Evolutionary conservation across 1,139 yeast species (phyloP).

Genomic region (Candida sanyaensis): DNA sequence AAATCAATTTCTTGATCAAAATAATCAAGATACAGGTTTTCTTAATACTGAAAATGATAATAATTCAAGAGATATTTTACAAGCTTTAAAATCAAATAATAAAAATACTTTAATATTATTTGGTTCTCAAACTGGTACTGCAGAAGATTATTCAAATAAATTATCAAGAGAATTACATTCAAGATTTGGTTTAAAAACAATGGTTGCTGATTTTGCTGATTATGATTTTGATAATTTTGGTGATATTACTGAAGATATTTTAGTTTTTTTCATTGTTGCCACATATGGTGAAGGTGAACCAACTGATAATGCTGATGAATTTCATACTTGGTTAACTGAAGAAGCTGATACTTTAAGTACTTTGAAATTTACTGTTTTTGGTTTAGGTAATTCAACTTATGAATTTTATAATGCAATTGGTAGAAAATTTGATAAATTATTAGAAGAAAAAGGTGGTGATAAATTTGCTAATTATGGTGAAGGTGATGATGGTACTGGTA

Average conservation of each 20-base stretch:
- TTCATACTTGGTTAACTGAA: conserved; percentile 59
- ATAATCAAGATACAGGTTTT: conserved; percentile 25
- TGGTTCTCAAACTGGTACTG: conserved; percentile 99
- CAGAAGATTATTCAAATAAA: conserved; percentile 94
- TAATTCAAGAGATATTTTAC: conserved; percentile 61
- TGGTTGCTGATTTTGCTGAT: conserved; percentile 89
- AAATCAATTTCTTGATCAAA: conserved; percentile 38
- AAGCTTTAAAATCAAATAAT: conserved; percentile 58
- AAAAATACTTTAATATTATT: conserved; percentile 83
- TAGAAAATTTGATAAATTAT: conserved; percentile 47
- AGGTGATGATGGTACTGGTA: conserved; percentile 95
- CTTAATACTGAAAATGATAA: conserved; percentile 37
- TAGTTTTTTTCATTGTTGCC: conserved; percentile 78
- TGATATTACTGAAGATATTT: conserved; percentile 49
- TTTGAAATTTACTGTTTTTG: conserved; percentile 74
- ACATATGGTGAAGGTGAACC: conserved; percentile 99
- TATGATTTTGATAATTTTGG: conserved; percentile 75
- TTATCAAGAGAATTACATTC: conserved; percentile 86
- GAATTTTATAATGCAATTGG: conserved; percentile 90
- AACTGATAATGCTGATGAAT: conserved; percentile 86
- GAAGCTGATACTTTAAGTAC: conserved; percentile 65
- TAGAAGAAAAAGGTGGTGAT: conserved; percentile 68
- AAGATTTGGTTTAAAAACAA: conserved; percentile 76
- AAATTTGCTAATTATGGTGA: conserved; percentile 74
- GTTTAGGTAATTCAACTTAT: conserved; percentile 91